Conservation (phyloP, 2,329 filamentous ascomycete genomes). For the Phoma sp. region DNA sequence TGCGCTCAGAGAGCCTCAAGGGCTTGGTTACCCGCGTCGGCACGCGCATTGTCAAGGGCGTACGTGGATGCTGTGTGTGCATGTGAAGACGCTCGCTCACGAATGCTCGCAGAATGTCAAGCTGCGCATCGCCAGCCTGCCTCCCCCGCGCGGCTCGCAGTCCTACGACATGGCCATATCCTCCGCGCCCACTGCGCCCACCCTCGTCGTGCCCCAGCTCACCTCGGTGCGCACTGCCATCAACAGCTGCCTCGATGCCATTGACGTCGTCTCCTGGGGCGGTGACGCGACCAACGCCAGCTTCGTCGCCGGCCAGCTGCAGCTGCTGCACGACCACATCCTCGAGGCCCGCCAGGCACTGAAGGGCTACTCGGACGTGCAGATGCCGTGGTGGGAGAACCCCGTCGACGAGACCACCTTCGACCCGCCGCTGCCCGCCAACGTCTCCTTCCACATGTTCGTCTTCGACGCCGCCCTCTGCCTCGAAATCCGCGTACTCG, state of each 20-base stretch:
- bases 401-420: slow-evolving; percentile 66
- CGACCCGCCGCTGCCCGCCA: slow-evolving; percentile 67
- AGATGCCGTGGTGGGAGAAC: slow-evolving; percentile 63
- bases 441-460: slow-evolving; percentile 74
- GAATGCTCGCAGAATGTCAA: slow-evolving; percentile 69
- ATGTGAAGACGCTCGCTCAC: slow-evolving; percentile 9
- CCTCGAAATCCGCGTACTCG: slow-evolving; percentile 72
- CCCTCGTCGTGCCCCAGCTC: slow-evolving; percentile 72
- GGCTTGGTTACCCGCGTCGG: slow-evolving; percentile 90
- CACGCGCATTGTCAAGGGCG: slow-evolving; percentile 89
- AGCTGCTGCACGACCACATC: slow-evolving; percentile 67
- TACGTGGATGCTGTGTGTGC: slow-evolving; percentile 54
- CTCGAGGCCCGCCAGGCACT: slow-evolving; percentile 66
- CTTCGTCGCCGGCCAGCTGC: slow-evolving; percentile 66
- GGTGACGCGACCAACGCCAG: slow-evolving; percentile 67
- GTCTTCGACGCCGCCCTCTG: slow-evolving; percentile 63
- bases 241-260: slow-evolving; percentile 82
- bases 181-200: slow-evolving; percentile 61
- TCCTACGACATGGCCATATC: slow-evolving; percentile 62
- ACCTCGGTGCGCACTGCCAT: slow-evolving; percentile 77
- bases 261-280: slow-evolving; percentile 78
- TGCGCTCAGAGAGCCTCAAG: slow-evolving; percentile 88
- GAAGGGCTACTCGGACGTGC: slow-evolving; percentile 61
- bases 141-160: slow-evolving; percentile 59
- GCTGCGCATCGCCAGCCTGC: slow-evolving; percentile 75